Conservation (phyloP, 2,329 filamentous ascomycete genomes). For the Blumeria graminis region DNA sequence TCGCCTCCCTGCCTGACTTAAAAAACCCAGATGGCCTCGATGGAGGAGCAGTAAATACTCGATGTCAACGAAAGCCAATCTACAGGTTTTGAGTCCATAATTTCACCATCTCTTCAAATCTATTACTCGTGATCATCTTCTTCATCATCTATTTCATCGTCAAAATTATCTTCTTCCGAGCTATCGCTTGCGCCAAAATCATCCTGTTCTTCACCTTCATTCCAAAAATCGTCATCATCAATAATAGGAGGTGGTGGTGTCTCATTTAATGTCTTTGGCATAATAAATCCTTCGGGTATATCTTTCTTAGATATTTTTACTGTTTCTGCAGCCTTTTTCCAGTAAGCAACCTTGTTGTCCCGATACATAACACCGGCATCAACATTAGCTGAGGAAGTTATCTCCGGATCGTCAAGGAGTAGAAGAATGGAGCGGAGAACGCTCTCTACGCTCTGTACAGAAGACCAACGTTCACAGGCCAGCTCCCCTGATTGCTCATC, state of each 20-base stretch:
- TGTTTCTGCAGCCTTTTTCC: conserved; percentile 40
- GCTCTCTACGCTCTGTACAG: conserved; percentile 80
- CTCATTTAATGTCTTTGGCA: conserved; percentile 52
- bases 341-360: conserved; percentile 45
- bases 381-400: conserved; percentile 82
- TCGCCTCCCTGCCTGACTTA: too few relatives aligned
- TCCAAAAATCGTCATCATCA: conserved; percentile 65
- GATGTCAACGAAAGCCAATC: too few relatives aligned
- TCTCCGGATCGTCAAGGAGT: conserved; percentile 80
- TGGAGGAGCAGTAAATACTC: too few relatives aligned
- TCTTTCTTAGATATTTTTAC: conserved; percentile 53
- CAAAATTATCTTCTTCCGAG: conserved; percentile 31
- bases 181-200: conserved; percentile 48
- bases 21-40: too few relatives aligned
- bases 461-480: conserved; percentile 82
- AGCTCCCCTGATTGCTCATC: conserved; percentile 79
- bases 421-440: conserved; percentile 82
- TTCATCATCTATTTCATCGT: conserved; percentile 33
- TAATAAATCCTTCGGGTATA: conserved; percentile 54
- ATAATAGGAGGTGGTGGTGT: conserved; percentile 36
- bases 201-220: conserved; percentile 50
- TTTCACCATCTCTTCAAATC: not conserved
- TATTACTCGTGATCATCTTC: conserved; percentile 25
- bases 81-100: too few relatives aligned
- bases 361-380: conserved; percentile 75